A percentile compares a stretch with the other conserved stretches of the same genome.
These are phyloP conservation scores for Bretziella fagacearum DNA, from an alignment of 2,329 filamentous ascomycete genomes.

Conservation along the genomic window DNA sequence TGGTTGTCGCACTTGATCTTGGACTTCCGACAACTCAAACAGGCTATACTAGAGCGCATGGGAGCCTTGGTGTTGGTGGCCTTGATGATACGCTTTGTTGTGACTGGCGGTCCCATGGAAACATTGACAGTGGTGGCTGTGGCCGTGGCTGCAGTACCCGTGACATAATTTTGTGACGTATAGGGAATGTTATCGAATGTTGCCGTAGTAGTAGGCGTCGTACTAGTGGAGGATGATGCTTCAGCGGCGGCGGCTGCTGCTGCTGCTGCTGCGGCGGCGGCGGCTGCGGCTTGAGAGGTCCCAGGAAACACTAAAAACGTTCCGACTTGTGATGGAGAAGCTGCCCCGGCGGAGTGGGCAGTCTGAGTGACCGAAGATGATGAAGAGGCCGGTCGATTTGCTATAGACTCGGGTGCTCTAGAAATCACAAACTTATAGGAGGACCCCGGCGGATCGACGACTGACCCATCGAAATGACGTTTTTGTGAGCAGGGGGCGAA, in stretches of 20 bases:
- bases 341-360: neutral
- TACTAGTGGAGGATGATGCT: neutral
- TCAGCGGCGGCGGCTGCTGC: no score
- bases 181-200: neutral
- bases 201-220: neutral
- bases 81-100: slow-evolving; percentile 21
- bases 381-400: neutral
- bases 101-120: slow-evolving; percentile 26
- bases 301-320: neutral
- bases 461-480: neutral
- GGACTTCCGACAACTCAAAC: slow-evolving; percentile 55
- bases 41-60: slow-evolving; percentile 68
- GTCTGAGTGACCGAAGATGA: neutral
- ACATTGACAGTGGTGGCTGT: neutral
- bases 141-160: neutral
- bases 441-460: neutral
- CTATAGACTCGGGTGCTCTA: neutral
- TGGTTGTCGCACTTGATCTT: slow-evolving; percentile 81
- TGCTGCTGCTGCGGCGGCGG: no score
- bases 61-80: slow-evolving; percentile 19
- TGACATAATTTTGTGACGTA: neutral
- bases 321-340: neutral
- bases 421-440: neutral
- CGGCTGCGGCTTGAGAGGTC: neutral
- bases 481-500: neutral